phyloP scores from a whole-genome alignment of 192 early-diverging fungal species.

The Chytriomyces confervae region DNA sequence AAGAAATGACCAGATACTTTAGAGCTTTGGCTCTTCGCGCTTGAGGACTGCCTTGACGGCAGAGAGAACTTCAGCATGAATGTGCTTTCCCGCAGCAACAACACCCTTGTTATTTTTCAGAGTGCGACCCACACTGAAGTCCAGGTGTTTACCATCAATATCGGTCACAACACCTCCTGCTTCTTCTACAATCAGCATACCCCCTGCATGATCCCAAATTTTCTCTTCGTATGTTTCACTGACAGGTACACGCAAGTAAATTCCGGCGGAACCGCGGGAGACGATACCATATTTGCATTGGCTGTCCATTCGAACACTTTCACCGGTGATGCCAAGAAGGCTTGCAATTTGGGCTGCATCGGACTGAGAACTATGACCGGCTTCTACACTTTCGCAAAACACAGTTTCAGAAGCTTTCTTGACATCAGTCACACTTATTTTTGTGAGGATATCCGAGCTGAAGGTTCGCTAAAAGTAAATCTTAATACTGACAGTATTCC shows the following conservation, averaged over 20 bases:
- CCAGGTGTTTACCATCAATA: constrained; percentile 79
- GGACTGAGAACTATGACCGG: constrained; percentile 86
- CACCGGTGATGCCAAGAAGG: constrained; percentile 75
- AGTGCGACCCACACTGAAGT: constrained; percentile 88
- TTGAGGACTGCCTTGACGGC: constrained; percentile 61
- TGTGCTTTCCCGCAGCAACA: constrained; percentile 73
- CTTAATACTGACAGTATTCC: too few species aligned
- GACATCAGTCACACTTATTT: constrained; percentile 66
- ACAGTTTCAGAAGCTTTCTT: constrained; percentile 63
- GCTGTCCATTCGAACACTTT: constrained; percentile 90
- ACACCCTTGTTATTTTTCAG: constrained; percentile 87
- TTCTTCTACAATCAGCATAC: constrained; percentile 85
- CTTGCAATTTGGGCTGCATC: constrained; percentile 76
- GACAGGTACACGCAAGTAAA: constrained; percentile 89
- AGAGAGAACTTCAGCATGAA: constrained; percentile 77
- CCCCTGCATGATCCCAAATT: constrained; percentile 99
- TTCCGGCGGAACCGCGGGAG: constrained; percentile 89
- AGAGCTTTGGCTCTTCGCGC: too few species aligned
- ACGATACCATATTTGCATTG: constrained; percentile 97
- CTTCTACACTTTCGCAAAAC: constrained; percentile 96
- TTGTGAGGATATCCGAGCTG: constrained; percentile 52
- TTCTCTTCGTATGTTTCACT: constrained; percentile 88
- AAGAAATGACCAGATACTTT: too few species aligned
- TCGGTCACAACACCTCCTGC: constrained; percentile 91
- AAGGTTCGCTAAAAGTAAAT: constrained; percentile 59